phyloP scores from a whole-genome alignment of 2,329 filamentous ascomycete genomes.

The Verticillium isaacii region DNA sequence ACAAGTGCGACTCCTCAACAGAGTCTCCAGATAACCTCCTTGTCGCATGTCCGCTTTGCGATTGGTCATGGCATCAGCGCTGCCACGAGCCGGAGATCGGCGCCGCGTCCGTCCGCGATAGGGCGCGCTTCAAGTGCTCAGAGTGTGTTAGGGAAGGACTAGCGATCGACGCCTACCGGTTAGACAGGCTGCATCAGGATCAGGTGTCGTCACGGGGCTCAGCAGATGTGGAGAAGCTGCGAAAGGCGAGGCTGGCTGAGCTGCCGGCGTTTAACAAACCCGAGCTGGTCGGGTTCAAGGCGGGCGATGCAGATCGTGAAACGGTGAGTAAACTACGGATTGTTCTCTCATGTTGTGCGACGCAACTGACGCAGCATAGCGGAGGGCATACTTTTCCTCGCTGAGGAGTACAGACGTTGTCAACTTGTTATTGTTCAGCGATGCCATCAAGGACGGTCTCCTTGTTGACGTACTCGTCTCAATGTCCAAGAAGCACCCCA shows the following conservation, averaged over 20 bases:
- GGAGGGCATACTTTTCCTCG: conserved; percentile 31
- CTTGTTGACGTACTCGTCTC: conserved; percentile 35
- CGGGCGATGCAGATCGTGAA: conserved; percentile 25
- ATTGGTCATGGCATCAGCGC: conserved; percentile 18
- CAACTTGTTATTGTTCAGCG: conserved; percentile 34
- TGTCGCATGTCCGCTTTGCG: conserved; percentile 16
- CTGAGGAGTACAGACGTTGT: conserved; percentile 32
- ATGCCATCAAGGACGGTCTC: conserved; percentile 34
- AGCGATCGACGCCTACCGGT: neutral
- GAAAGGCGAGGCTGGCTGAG: conserved; percentile 24
- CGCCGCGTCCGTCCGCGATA: conserved; percentile 7
- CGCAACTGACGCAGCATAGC: conserved; percentile 16
- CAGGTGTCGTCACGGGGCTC: conserved; percentile 2
- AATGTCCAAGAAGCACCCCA: conserved; percentile 35
- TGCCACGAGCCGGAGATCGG: conserved; percentile 16
- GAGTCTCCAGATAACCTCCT: conserved; percentile 14
- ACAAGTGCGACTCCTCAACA: conserved; percentile 15
- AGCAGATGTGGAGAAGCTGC: conserved; percentile 20
- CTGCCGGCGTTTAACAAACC: conserved; percentile 29
- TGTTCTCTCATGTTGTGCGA: neutral
- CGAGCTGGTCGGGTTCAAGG: conserved; percentile 31
- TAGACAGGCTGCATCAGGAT: neutral
- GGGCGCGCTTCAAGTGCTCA: conserved; percentile 12
- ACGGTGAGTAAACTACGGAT: conserved; percentile 21
- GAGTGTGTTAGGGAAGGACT: conserved; percentile 7